phyloP scores from a whole-genome alignment of 23 red algal species.

The Porphyridium purpureum region DNA sequence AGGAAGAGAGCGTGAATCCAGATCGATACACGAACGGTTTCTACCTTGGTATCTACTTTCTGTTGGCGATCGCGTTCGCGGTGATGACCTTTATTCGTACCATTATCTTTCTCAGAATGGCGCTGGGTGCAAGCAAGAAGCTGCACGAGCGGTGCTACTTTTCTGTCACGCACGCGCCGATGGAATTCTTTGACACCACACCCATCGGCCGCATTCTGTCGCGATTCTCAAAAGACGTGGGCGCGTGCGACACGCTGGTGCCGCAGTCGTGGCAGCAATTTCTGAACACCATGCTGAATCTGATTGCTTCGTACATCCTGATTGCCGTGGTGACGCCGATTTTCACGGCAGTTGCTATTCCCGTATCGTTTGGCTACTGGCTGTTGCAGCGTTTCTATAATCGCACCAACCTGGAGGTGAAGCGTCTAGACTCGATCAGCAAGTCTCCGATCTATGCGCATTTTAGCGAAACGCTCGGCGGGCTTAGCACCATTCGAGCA shows the following conservation, averaged over 20 bases:
- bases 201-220: constrained; percentile 90
- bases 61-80: constrained; percentile 25
- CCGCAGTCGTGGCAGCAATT: constrained; percentile 56
- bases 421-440: constrained; percentile 79
- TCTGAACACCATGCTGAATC: constrained; percentile 24
- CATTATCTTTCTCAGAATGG: constrained; percentile 43
- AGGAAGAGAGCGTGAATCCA: constrained; percentile 3
- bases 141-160: constrained; percentile 48
- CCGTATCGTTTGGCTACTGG: constrained; percentile 48
- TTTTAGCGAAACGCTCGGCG: constrained; percentile 92
- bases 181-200: constrained; percentile 89
- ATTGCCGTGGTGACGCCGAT: constrained; percentile 63
- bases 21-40: constrained; percentile 14
- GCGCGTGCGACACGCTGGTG: constrained; percentile 38
- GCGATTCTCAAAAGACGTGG: constrained; percentile 65
- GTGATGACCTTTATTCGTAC: constrained; percentile 35
- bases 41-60: constrained; percentile 82
- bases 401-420: constrained; percentile 53
- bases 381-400: constrained; percentile 60
- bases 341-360: constrained; percentile 47
- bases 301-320: constrained; percentile 62
- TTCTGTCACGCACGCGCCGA: constrained; percentile 59
- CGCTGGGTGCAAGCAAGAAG: constrained; percentile 31
- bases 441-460: constrained; percentile 85
- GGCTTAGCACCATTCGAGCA: constrained; percentile 76